Conservation (phyloP, 1,284 basidiomycete species). For the Rhodofomes roseus region DNA sequence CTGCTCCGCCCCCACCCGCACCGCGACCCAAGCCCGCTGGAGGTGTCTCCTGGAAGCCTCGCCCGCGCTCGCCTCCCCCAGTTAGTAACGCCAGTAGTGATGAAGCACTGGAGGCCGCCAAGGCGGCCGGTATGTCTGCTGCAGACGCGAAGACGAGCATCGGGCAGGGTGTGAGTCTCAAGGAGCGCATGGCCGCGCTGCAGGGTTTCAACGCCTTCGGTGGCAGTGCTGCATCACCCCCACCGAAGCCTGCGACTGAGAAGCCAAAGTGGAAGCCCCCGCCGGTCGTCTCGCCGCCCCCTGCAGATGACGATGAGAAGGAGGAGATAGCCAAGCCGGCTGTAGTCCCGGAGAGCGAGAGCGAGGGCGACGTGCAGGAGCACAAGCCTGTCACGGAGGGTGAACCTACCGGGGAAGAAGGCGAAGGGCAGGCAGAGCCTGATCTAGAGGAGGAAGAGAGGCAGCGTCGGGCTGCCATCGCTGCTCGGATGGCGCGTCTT, state of each 20-base stretch:
- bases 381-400: conserved; percentile 37
- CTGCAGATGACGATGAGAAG: conserved; percentile 33
- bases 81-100: conserved; percentile 9
- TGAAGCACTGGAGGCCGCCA: conserved; percentile 22
- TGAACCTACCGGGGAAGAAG: conserved; percentile 32
- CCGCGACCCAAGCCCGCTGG: conserved; percentile 70
- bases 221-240: conserved; percentile 46
- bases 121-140: conserved; percentile 61
- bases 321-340: conserved; percentile 33
- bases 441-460: conserved; percentile 78
- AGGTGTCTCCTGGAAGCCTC: conserved; percentile 65
- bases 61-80: conserved; percentile 44
- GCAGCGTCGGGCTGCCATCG: conserved; percentile 75
- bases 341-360: conserved; percentile 33
- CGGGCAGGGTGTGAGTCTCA: conserved; percentile 68
- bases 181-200: conserved; percentile 90
- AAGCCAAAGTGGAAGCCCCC: conserved; percentile 84
- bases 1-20: conserved; percentile 36
- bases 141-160: conserved; percentile 83
- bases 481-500: conserved; percentile 85
- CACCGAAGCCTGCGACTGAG: conserved; percentile 54
- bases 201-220: conserved; percentile 79
- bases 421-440: conserved; percentile 41
- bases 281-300: conserved; percentile 40
- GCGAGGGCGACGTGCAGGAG: conserved; percentile 35